Percentiles rank a stretch among this genome's conserved stretches.
Evolutionary conservation across 768 basidiomycete genomes (phyloP).

Genomic region (Coprinellus micaceus): DNA sequence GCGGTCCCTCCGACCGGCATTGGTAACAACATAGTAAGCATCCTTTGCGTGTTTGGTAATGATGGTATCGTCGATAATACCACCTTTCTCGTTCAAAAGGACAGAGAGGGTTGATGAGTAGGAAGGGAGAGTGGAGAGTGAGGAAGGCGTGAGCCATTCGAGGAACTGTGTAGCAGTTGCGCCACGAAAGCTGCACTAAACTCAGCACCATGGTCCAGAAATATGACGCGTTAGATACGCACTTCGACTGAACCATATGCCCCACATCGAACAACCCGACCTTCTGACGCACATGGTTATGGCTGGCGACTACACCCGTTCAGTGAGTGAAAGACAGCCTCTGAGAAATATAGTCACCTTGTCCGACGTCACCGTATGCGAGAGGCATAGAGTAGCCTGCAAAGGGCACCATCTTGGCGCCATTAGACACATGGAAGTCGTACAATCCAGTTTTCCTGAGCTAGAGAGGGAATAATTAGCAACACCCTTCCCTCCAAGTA

Average conservation of each 20-base stretch:
- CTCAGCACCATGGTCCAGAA: conserved; percentile 3
- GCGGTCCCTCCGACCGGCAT: conserved; percentile 80
- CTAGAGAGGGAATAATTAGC: conserved; percentile 2
- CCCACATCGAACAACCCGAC: conserved; percentile 95
- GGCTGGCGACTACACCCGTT: conserved; percentile 67
- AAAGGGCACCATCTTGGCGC: conserved; percentile 94
- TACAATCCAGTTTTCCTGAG: conserved; percentile 70
- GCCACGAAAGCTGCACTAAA: conserved; percentile 69
- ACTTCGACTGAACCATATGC: conserved; percentile 97
- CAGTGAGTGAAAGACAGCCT: neutral
- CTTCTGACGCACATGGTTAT: conserved; percentile 78
- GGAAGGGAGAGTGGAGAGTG: conserved; percentile 59
- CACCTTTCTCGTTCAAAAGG: conserved; percentile 82
- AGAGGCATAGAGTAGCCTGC: conserved; percentile 96
- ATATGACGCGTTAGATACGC: conserved; percentile 16
- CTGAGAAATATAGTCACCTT: conserved; percentile 43
- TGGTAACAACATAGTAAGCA: conserved; percentile 94
- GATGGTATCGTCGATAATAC: conserved; percentile 95
- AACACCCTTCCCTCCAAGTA: neutral
- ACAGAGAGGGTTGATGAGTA: conserved; percentile 86
- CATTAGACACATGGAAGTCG: conserved; percentile 80
- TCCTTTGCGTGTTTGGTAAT: conserved; percentile 79
- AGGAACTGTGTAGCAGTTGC: conserved; percentile 75
- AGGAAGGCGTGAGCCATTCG: conserved; percentile 86
- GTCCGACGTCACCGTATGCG: conserved; percentile 75